Base-by-base conservation (phyloP, 1,284 basidiomycete species). In the Bondarzewia mesenterica region DNA sequence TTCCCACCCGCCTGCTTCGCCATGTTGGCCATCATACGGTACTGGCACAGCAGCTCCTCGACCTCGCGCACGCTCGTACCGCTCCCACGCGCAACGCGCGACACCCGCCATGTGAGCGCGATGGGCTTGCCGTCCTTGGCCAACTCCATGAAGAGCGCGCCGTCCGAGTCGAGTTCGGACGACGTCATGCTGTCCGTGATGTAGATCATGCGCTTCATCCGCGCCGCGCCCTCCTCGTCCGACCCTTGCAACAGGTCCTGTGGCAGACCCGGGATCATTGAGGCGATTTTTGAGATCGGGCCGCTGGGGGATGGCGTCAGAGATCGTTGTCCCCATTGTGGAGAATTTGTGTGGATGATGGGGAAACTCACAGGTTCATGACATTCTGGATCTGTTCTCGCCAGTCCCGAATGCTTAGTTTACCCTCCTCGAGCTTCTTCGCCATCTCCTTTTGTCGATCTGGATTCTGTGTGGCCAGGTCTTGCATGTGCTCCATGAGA, bases 141-240 rank as follows among this genome's bases (percentile, higher is more conserved):
- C 54, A 77, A 72, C 55, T 87, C 82, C 77, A 92, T 84, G 69
- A 96, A 95, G 37, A 82, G 76, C 37, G 83, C 73, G 10, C 95
- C 96, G 63, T 99, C 95, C n/a, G 91, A 95, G 68, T 99, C 93
- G 49, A 99, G 81, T 68, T 99, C 96, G 48, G 73, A 72, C 15
- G 85, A 79, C 37, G 93, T 91, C 95, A 99, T 99, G 60, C 90
- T 93, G 68, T 99, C 95, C 20, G 93, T 97, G 63, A 99, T 98
- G 72, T 89, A 99, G 56, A 98, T 89, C 90, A 99, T 94, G 53
- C 93, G 85, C 70, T 98, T 98, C 82, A 99, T 87, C 51, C 91
- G 85, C 56, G 80, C 67, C 1, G 89, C 85, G 32, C 91, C 92
- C 60, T 97, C 95, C 63, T 96, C 93, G 61, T 93, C 91, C 25